phyloP scores from a whole-genome alignment of 2,329 filamentous ascomycete species.

The Arthroderma sp. region DNA sequence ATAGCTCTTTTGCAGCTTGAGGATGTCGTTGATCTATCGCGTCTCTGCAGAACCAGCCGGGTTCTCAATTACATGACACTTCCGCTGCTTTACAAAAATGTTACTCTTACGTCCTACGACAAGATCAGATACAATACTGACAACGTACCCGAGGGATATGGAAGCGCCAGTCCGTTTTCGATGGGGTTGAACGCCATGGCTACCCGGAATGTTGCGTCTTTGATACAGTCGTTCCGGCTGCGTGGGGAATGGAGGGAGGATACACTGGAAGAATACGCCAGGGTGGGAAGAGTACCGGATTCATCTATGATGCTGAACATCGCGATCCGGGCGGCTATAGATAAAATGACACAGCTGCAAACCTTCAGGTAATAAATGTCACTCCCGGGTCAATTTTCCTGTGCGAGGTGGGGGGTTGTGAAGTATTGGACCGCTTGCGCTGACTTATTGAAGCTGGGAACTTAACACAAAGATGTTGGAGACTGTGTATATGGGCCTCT shows the following conservation, averaged over 20 bases:
- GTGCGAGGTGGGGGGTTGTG: not conserved
- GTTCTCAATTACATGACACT: slow-evolving; percentile 53
- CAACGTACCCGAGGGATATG: slow-evolving; percentile 46
- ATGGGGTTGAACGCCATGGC: slow-evolving; percentile 52
- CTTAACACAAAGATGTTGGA: slow-evolving; percentile 47
- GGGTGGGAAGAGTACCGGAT: slow-evolving; percentile 47
- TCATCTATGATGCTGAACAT: slow-evolving; percentile 52
- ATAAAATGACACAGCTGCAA: slow-evolving; percentile 43
- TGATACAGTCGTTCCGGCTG: slow-evolving; percentile 41
- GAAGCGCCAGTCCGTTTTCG: slow-evolving; percentile 49
- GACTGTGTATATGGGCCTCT: slow-evolving; percentile 45
- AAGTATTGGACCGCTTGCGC: not conserved
- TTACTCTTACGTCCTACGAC: slow-evolving; percentile 45
- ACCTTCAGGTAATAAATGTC: slow-evolving; percentile 35
- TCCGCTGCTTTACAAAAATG: slow-evolving; percentile 45
- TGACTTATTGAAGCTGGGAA: slow-evolving; percentile 37
- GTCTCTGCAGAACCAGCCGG: slow-evolving; percentile 46
- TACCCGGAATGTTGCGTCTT: slow-evolving; percentile 38
- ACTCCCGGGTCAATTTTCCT: not conserved
- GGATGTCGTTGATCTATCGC: slow-evolving; percentile 44
- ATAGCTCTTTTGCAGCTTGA: slow-evolving; percentile 34
- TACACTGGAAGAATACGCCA: slow-evolving; percentile 44
- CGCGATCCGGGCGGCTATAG: slow-evolving; percentile 43
- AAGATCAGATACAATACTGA: slow-evolving; percentile 43
- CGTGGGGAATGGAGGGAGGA: slow-evolving; percentile 45